These are phyloP conservation scores for Tolypocladium inflatum DNA, from an alignment of 2,329 filamentous ascomycete genomes.

Conservation along the genomic window DNA sequence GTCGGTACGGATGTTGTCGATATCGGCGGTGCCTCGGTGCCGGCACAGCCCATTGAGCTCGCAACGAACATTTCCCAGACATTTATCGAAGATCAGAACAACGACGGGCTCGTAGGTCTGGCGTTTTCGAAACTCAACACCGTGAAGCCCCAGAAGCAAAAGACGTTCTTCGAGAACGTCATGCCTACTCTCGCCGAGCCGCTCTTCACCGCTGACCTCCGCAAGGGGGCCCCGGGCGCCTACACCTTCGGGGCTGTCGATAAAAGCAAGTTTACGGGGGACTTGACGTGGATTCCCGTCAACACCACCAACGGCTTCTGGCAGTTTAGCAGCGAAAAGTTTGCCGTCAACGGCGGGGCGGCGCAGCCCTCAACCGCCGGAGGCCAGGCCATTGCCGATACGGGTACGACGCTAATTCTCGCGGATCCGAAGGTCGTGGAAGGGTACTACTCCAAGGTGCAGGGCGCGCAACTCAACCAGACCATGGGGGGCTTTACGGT, in stretches of 20 bases:
- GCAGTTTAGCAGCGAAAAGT: slow-evolving; percentile 41
- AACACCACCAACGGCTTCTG: slow-evolving; percentile 58
- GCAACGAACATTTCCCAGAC: slow-evolving; percentile 47
- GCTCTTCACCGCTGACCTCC: slow-evolving; percentile 60
- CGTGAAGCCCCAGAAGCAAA: slow-evolving; percentile 50
- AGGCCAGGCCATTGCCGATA: slow-evolving; percentile 43
- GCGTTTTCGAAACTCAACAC: slow-evolving; percentile 58
- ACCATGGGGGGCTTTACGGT: slow-evolving; percentile 35
- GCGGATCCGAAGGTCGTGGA: slow-evolving; percentile 43
- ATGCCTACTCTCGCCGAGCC: slow-evolving; percentile 50
- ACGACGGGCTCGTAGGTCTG: slow-evolving; percentile 61
- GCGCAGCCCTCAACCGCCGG: slow-evolving; percentile 23
- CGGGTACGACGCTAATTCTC: slow-evolving; percentile 55
- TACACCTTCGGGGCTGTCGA: slow-evolving; percentile 68
- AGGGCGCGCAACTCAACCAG: slow-evolving; percentile 29
- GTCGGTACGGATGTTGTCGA: slow-evolving; percentile 60
- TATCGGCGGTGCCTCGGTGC: slow-evolving; percentile 54
- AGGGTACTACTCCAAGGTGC: slow-evolving; percentile 37
- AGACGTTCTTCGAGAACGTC: slow-evolving; percentile 68
- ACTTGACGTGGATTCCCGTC: slow-evolving; percentile 50
- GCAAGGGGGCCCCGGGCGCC: slow-evolving; percentile 45
- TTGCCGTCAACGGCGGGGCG: slow-evolving; percentile 38
- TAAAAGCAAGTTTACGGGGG: slow-evolving; percentile 47
- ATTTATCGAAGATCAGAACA: slow-evolving; percentile 50
- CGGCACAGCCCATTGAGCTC: slow-evolving; percentile 57